Evolutionary conservation across 176 grass and related monocot genomes (phyloP).

Genomic region (Cenchrus fungigraminus): DNA sequence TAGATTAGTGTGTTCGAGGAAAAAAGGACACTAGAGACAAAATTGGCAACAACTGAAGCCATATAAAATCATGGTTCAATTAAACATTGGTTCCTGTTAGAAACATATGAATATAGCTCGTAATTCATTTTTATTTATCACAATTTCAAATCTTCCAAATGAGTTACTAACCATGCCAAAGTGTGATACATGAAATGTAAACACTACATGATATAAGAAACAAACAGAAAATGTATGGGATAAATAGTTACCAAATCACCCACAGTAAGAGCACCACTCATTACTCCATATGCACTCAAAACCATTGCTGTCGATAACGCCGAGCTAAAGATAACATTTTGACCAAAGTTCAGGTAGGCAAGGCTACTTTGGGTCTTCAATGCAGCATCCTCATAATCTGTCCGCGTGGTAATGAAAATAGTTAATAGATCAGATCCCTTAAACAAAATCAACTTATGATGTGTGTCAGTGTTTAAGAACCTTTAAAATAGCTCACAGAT

Average conservation of each 20-base stretch:
- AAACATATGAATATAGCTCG: background rate
- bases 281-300: slow-evolving; percentile 96
- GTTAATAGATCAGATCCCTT: slow-evolving; percentile 45
- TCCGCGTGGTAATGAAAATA: slow-evolving; percentile 35
- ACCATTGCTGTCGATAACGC: slow-evolving; percentile 94
- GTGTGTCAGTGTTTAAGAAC: background rate
- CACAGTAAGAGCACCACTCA: slow-evolving; percentile 94
- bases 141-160: slow-evolving; percentile 23
- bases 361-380: slow-evolving; percentile 97
- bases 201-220: background rate
- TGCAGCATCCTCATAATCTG: slow-evolving; percentile 91
- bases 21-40: background rate
- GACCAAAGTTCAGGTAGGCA: slow-evolving; percentile 92
- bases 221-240: slow-evolving; percentile 26
- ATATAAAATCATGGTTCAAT: slow-evolving; percentile 32
- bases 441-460: slow-evolving; percentile 34
- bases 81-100: background rate
- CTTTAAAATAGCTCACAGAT: slow-evolving; percentile 42
- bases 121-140: slow-evolving; percentile 12
- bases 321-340: slow-evolving; percentile 93
- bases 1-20: background rate
- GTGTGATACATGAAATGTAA: slow-evolving; percentile 26
- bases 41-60: background rate
- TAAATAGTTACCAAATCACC: slow-evolving; percentile 90
- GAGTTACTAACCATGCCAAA: slow-evolving; percentile 4